phyloP scores from a whole-genome alignment of 352 stramenopile species.

The Phytophthora aleatoria region DNA sequence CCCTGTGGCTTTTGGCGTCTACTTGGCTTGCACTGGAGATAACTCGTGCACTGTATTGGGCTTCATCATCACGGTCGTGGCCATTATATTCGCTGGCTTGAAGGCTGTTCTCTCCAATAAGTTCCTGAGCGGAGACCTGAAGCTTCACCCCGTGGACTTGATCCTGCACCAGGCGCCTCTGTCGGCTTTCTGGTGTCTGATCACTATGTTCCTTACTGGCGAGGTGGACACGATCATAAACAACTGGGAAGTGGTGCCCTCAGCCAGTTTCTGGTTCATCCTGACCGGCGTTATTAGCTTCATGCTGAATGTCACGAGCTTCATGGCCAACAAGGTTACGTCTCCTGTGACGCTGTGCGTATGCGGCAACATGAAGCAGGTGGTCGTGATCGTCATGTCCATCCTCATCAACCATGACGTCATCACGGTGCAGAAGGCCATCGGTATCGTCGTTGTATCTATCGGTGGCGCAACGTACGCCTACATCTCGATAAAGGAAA shows the following conservation, averaged over 20 bases:
- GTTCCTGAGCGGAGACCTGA: slow-evolving; percentile 93
- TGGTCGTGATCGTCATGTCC: slow-evolving; percentile 83
- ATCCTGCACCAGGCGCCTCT: slow-evolving; percentile 93
- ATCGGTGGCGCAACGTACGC: slow-evolving; percentile 70
- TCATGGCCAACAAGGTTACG: slow-evolving; percentile 95
- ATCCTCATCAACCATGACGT: slow-evolving; percentile 80
- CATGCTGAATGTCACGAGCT: slow-evolving; percentile 93
- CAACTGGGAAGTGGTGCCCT: slow-evolving; percentile 68
- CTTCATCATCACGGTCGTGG: slow-evolving; percentile 88
- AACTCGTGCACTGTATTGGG: slow-evolving; percentile 90
- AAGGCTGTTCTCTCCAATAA: slow-evolving; percentile 94
- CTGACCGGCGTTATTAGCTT: slow-evolving; percentile 91
- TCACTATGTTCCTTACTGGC: slow-evolving; percentile 82
- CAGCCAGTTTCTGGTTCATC: slow-evolving; percentile 74
- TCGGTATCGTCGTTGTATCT: slow-evolving; percentile 74
- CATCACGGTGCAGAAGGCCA: slow-evolving; percentile 68
- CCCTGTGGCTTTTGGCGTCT: slow-evolving; percentile 84
- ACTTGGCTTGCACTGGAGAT: slow-evolving; percentile 85
- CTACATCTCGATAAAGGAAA: slow-evolving; percentile 80
- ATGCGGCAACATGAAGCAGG: slow-evolving; percentile 95
- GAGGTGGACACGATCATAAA: slow-evolving; percentile 66
- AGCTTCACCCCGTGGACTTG: slow-evolving; percentile 93
- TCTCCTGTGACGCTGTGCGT: slow-evolving; percentile 94
- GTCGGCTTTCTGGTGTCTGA: slow-evolving; percentile 89
- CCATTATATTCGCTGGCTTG: slow-evolving; percentile 90